Evolutionary conservation across 2,329 filamentous ascomycete species (phyloP).

Genomic region (Tolypocladium endophyticum): DNA sequence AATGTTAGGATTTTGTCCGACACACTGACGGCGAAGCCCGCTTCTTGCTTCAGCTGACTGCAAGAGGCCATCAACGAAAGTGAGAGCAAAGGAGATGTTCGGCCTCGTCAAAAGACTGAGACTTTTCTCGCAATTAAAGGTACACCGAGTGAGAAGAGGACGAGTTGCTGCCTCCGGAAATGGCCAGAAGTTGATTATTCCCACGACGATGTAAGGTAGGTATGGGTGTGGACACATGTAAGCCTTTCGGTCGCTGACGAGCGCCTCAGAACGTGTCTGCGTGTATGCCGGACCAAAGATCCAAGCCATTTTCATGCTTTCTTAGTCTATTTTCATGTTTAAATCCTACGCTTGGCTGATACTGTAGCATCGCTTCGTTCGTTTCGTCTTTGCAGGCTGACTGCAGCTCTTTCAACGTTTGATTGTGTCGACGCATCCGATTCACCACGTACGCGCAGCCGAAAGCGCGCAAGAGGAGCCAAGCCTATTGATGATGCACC

Average conservation of each 20-base stretch:
- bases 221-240: no score
- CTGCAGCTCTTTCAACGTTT: neutral
- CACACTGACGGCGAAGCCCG: neutral
- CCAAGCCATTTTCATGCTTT: neutral
- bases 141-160: no score
- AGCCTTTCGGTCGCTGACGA: no score
- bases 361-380: neutral
- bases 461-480: no score
- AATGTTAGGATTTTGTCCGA: neutral
- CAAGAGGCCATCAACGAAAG: no score
- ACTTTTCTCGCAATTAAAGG: no score
- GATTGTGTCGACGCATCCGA: neutral
- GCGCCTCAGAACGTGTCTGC: neutral
- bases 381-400: neutral
- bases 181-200: no score
- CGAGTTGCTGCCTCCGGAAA: no score
- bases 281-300: neutral
- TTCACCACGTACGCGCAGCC: neutral
- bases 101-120: no score
- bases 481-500: neutral
- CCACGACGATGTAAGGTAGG: no score
- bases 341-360: no score
- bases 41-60: neutral
- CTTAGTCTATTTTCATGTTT: neutral
- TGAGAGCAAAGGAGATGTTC: no score